These are phyloP conservation scores for Collybiopsis confluens DNA, from an alignment of 768 basidiomycete genomes.

Conservation along the genomic window DNA sequence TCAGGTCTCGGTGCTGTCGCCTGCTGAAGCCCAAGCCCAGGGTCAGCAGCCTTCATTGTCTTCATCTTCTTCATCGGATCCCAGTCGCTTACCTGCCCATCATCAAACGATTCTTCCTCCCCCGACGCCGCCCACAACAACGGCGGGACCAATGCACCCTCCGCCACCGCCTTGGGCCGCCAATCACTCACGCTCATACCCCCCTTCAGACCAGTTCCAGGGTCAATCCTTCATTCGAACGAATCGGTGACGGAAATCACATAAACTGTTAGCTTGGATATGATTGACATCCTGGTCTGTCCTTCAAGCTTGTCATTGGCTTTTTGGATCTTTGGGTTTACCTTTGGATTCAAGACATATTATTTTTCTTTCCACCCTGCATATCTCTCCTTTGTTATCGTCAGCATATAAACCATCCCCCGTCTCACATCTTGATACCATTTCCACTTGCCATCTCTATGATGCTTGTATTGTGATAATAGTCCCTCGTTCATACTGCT, in stretches of 20 bases:
- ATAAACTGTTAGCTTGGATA: not conserved
- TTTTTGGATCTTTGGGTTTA: no score
- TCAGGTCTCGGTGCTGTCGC: slow-evolving; percentile 39
- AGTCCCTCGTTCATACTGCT: no score
- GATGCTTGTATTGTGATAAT: no score
- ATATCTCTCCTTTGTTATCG: no score
- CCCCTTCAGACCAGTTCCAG: slow-evolving; percentile 26
- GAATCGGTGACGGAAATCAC: slow-evolving; percentile 31
- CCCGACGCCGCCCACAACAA: slow-evolving; percentile 2
- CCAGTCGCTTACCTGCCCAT: slow-evolving; percentile 18
- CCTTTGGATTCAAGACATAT: no score
- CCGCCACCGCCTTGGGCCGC: slow-evolving; percentile 19
- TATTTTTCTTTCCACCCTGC: no score
- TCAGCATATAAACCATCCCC: no score
- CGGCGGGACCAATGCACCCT: slow-evolving; percentile 9
- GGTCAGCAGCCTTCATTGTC: slow-evolving; percentile 7
- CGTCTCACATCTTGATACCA: no score
- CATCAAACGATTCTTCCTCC: slow-evolving; percentile 9
- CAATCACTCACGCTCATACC: slow-evolving; percentile 19
- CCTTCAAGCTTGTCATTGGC: no score
- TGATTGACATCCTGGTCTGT: no score
- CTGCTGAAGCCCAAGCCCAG: slow-evolving; percentile 16
- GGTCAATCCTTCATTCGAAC: slow-evolving; percentile 44
- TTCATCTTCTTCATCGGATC: slow-evolving; percentile 7
- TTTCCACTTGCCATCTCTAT: no score